Conservation (phyloP, 2,329 filamentous ascomycete genomes). For the Aspergillus pseudoviridinutans region DNA sequence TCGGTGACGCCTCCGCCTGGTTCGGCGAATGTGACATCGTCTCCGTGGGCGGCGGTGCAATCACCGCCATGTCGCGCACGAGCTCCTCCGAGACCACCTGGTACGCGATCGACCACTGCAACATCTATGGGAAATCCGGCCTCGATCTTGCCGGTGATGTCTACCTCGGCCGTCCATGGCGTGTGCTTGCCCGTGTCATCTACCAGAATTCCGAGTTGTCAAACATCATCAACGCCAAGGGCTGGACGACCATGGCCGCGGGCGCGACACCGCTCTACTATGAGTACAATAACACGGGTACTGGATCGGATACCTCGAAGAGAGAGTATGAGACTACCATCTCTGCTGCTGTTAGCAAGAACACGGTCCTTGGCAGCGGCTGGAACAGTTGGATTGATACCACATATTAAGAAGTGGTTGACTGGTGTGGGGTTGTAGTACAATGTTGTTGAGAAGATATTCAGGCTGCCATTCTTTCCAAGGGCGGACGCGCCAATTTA, state of each 20-base stretch:
- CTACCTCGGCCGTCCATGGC: constrained; percentile 34
- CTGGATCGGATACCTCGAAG: constrained; percentile 18
- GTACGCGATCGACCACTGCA: constrained; percentile 31
- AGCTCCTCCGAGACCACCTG: constrained; percentile 20
- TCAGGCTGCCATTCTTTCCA: too few species aligned
- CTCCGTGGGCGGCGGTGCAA: constrained; percentile 28
- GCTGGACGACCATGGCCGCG: constrained; percentile 31
- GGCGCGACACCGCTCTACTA: constrained; percentile 30
- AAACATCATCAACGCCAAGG: constrained; percentile 27
- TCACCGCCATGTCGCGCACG: constrained; percentile 30
- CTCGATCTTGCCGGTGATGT: constrained; percentile 19
- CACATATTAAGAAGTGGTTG: not conserved
- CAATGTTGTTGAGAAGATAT: too few species aligned
- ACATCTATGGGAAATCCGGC: constrained; percentile 18
- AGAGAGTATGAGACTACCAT: constrained; percentile 21
- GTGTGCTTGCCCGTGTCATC: constrained; percentile 31
- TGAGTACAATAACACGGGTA: constrained; percentile 26
- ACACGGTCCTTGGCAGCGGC: constrained; percentile 21
- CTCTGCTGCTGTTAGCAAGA: constrained; percentile 22
- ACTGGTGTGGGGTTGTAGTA: too few species aligned
- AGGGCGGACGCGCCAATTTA: too few species aligned
- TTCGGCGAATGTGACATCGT: constrained; percentile 30
- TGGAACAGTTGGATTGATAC: constrained; percentile 18
- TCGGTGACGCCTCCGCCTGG: constrained; percentile 29
- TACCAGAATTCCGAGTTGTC: constrained; percentile 28